Evolutionary conservation across 1,284 basidiomycete genomes (phyloP).

Genomic region (Phlebopus sp.): DNA sequence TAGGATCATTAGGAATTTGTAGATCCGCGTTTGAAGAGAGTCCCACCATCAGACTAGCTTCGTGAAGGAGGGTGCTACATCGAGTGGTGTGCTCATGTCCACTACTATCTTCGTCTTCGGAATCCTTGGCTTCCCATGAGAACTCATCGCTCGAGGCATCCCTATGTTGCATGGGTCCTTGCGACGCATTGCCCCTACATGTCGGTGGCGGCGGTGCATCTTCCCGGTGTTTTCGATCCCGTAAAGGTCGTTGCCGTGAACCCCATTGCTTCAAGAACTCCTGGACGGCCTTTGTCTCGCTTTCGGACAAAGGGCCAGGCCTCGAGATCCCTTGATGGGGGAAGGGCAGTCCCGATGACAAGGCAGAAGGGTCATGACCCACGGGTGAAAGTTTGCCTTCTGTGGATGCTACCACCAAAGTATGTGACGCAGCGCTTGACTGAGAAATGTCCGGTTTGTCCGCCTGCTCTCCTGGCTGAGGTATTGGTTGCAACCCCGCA

Average conservation of each 20-base stretch:
- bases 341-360: not conserved
- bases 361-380: not conserved
- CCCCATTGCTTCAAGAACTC: constrained; percentile 15
- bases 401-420: not conserved
- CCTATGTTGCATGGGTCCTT: not conserved
- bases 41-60: constrained; percentile 33
- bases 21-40: constrained; percentile 22
- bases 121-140: constrained; percentile 16
- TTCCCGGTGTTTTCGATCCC: constrained; percentile 6
- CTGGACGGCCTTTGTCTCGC: constrained; percentile 14
- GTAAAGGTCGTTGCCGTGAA: constrained; percentile 3
- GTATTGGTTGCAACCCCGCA: not conserved
- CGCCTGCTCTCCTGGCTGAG: not conserved
- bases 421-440: not conserved
- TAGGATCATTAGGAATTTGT: not conserved
- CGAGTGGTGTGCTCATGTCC: constrained; percentile 11
- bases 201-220: constrained; percentile 9
- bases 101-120: constrained; percentile 2
- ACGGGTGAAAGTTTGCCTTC: not conserved
- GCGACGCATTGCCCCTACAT: not conserved
- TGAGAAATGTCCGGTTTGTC: not conserved
- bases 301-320: constrained; percentile 9
- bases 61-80: constrained; percentile 31
- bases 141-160: constrained; percentile 5
- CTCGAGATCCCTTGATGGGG: not conserved